Evolutionary conservation across 345 rosid species (phyloP), one percentile per base, ranked within the genome.

Genomic region (Noccaea bulbosa): DNA sequence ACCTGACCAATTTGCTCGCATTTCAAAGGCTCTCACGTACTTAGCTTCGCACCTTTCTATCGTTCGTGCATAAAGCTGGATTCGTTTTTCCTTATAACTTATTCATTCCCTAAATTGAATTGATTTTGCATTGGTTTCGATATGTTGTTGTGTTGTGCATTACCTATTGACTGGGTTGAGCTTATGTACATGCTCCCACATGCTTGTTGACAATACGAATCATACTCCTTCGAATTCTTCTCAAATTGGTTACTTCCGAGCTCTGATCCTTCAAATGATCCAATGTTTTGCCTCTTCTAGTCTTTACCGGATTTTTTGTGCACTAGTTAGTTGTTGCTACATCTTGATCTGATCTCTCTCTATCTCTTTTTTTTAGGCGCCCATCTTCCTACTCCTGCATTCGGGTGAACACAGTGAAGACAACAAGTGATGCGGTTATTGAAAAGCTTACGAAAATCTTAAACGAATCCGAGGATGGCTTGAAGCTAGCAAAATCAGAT

Each of bases 381-480:
- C 98, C 99, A 0, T 88, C 99, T 4, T 64, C 90, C 50, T 91
- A 89, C 79, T 89, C 98, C 11, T 94, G 98, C 72, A 81, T 94
- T 48, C 90, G 98, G 1, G 95, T 91, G 65, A 94, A 94, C 70
- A 84, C 86, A 8, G 83, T 91, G 17, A 88, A 82, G 78, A 69
- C 93, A 14, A 81, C 93, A 4, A 80, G 79, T 47, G 96, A 91
- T 54, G 82, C 82, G 7, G 91, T 89, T 56, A 82, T 89, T 55
- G 83, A 84, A 68, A 94, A 94, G 81, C 79, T 94, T 50, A 71
- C 16, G 47, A 78, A 67, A 17, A 62, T 89, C 60, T 49, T 87
- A 11, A 77, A 76, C 16, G 72, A 82, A 6, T 73, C 63, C 20
- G 75, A 37, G 35, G 78, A 76, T 32, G 68, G 59, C 2, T 35